A percentile compares a stretch with the other conserved stretches of the same genome.
Evolutionary conservation across 2,329 filamentous ascomycete genomes (phyloP).

Genomic region (Rutstroemia sp.): DNA sequence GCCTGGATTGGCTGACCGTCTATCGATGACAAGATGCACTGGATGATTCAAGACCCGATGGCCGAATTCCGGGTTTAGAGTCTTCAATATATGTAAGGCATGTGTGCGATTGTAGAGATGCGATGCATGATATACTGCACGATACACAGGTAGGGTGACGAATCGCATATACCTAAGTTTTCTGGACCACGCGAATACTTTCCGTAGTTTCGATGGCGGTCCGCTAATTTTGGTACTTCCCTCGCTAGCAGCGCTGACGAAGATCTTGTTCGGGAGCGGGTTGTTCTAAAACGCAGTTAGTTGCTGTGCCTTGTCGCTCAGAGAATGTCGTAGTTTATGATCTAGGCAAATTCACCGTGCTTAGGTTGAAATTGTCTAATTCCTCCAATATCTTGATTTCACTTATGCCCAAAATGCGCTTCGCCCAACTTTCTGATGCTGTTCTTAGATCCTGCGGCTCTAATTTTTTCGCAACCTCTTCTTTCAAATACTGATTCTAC

Average conservation of each 20-base stretch:
- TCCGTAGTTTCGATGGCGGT: not conserved
- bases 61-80: not conserved
- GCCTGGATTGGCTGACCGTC: constrained; percentile 27
- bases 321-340: not conserved
- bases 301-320: not conserved
- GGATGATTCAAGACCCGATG: not conserved
- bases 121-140: constrained; percentile 34
- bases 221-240: not conserved
- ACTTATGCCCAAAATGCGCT: not conserved
- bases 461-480: constrained; percentile 36
- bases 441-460: constrained; percentile 27
- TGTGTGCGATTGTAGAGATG: constrained; percentile 32
- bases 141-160: constrained; percentile 32
- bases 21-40: constrained; percentile 9
- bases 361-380: not conserved
- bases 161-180: constrained; percentile 15
- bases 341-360: not conserved
- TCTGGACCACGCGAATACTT: constrained; percentile 1
- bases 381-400: not conserved
- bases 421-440: constrained; percentile 33
- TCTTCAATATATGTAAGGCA: constrained; percentile 3
- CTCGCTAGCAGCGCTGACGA: not conserved
- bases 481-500: constrained; percentile 40
- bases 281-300: constrained; percentile 5
- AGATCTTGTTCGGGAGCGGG: constrained; percentile 20